Base-by-base conservation (phyloP, 495 filamentous ascomycete genomes). In the Podospora australis region DNA sequence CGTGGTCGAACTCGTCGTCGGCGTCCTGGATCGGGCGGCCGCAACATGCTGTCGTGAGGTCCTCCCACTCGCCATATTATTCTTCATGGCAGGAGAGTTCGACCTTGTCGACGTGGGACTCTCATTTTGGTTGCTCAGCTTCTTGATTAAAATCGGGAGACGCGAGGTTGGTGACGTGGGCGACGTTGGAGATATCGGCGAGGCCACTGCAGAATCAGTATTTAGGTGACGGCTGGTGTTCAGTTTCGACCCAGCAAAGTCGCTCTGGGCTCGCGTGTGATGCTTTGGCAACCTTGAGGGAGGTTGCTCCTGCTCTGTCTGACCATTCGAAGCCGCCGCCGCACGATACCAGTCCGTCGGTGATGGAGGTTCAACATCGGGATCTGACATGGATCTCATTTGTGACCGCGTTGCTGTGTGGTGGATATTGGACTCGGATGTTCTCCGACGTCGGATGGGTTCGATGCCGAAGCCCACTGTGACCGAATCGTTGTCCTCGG, bases 331-430 rank as follows among this genome's bases (percentile, higher is more conserved):
- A n/a, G 54, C 54, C 28, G 52, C 60, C 43, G 55, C 59, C 5
- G 55, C 64, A 28, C 71, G 74, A 48, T 78, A 78, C 75, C 75
- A 78, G 40, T 74, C 73, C 6, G 69, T 76, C 22, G 75, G 72
- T 9, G 74, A 77, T 30, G 71, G 59, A 5, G 74, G 73, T 48
- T 76, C 71, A 29, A 62, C 55, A n/a, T 68, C 68, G n/a, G 68
- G 60, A 49, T 73, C 64, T 10, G 72, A 75, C 30, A 67, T 58
- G 46, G 66, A 70, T 38, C 72, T 59, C 34, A 67, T 66, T 36
- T 70, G 72, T 30, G 55, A 40, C 28, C 58, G 59, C 10, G 50
- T 52, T 16, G 55, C 44, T 34, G 63, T 61, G 14, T 65, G 57
- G 29, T 65, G 57, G 25, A 71, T 34, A 52, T 60, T 70, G 4